These are phyloP conservation scores for Monosporozyma aerobia DNA, from an alignment of 805 yeast genomes.

Conservation along the genomic window DNA sequence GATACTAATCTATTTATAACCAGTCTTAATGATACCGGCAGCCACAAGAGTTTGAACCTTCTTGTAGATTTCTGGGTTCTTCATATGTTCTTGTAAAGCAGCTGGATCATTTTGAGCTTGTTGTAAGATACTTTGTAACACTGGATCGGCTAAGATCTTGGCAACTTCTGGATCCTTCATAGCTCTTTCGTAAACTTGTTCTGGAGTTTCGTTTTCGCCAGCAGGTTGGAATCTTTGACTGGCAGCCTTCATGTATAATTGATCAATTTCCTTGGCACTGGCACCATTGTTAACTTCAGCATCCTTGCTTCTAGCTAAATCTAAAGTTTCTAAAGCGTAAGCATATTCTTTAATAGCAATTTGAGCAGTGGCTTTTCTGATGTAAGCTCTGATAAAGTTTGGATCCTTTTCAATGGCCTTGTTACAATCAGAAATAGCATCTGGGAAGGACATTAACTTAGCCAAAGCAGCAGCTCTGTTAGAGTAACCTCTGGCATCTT, in stretches of 20 bases:
- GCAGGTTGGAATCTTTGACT: constrained; percentile 70
- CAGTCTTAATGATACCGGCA: constrained; percentile 92
- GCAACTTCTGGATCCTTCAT: constrained; percentile 91
- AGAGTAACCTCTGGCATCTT: constrained; percentile 92
- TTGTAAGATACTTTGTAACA: constrained; percentile 87
- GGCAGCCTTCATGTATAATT: constrained; percentile 66
- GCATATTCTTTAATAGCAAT: constrained; percentile 83
- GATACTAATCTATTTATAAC: constrained; percentile 24
- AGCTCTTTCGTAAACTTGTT: constrained; percentile 85
- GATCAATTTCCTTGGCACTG: constrained; percentile 68
- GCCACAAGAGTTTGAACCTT: constrained; percentile 86
- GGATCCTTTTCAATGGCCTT: constrained; percentile 84
- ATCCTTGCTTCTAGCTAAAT: constrained; percentile 70
- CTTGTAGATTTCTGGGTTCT: constrained; percentile 82
- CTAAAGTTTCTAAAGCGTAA: constrained; percentile 71
- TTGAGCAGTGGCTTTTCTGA: constrained; percentile 92
- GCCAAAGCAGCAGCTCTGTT: constrained; percentile 97
- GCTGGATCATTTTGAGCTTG: constrained; percentile 96
- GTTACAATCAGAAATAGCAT: constrained; percentile 88
- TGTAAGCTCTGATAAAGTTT: constrained; percentile 82
- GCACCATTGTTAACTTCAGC: constrained; percentile 50
- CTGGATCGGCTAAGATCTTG: constrained; percentile 82
- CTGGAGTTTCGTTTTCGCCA: constrained; percentile 80
- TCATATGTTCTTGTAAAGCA: constrained; percentile 95
- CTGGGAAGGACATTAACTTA: constrained; percentile 94